A percentile compares a stretch with the other conserved stretches of the same genome.
phyloP scores from a whole-genome alignment of 306 rosid genomes.

The Inga oerstediana region DNA sequence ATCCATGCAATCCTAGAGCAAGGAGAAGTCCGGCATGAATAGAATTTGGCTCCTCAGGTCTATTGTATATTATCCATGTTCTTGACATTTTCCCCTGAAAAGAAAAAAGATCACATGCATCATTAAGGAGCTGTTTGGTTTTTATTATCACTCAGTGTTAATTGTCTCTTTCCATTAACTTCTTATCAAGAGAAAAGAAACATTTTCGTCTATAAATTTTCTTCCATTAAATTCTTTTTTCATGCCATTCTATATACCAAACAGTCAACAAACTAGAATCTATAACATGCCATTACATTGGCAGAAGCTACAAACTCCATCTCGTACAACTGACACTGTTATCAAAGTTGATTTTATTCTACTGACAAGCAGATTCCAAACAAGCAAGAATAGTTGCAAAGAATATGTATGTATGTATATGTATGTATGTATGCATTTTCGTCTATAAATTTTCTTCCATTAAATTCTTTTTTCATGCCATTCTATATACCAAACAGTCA shows the following conservation, averaged over 20 bases:
- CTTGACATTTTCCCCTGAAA: constrained; percentile 97
- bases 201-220: background rate
- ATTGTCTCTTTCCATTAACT: background rate
- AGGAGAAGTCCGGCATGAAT: constrained; percentile 96
- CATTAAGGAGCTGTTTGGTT: background rate
- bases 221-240: background rate
- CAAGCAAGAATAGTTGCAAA: background rate
- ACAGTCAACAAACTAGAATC: constrained; percentile 11
- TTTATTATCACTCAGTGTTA: background rate
- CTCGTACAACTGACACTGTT: background rate
- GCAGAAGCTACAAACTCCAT: background rate
- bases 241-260: background rate
- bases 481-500: background rate
- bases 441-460: background rate
- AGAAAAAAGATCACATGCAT: constrained; percentile 34
- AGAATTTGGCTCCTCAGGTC: constrained; percentile 85
- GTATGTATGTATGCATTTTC: background rate
- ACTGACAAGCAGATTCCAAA: background rate
- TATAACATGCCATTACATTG: constrained; percentile 15
- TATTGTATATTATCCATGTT: constrained; percentile 89
- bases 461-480: background rate
- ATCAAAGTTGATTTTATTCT: background rate
- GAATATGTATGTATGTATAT: background rate
- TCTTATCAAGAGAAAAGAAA: background rate
- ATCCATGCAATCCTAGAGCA: constrained; percentile 92